Evolutionary conservation across 345 rosid species (phyloP).

Genomic region (Barbarea vulgaris): DNA sequence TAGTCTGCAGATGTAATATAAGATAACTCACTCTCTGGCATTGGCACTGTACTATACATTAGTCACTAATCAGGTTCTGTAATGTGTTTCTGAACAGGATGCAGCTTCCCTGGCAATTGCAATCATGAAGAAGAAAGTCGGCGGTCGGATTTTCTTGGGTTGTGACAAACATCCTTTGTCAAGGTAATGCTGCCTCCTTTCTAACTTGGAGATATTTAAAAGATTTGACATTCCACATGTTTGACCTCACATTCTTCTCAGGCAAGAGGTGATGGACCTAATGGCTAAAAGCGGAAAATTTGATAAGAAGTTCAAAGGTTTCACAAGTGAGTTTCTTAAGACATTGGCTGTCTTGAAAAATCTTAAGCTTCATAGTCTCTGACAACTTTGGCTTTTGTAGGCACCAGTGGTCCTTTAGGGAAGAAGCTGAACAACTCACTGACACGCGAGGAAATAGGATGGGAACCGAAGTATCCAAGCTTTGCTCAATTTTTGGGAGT

Average conservation of each 20-base stretch:
- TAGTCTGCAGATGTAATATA: constrained; percentile 6
- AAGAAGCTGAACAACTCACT: constrained; percentile 79
- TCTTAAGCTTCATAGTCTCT: not conserved
- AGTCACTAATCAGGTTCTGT: constrained; percentile 26
- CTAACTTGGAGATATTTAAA: not conserved
- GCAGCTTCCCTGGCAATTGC: constrained; percentile 87
- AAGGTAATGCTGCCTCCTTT: constrained; percentile 51
- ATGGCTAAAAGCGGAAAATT: constrained; percentile 75
- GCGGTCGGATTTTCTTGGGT: constrained; percentile 77
- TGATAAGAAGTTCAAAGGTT: constrained; percentile 66
- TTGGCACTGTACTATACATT: not conserved
- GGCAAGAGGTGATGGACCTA: constrained; percentile 94
- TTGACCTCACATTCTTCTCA: constrained; percentile 35
- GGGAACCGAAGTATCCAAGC: constrained; percentile 91
- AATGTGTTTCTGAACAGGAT: constrained; percentile 54
- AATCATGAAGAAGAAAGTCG: constrained; percentile 74
- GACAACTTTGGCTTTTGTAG: constrained; percentile 49
- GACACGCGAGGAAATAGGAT: constrained; percentile 74
- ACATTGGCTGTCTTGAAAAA: constrained; percentile 1
- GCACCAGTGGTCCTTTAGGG: constrained; percentile 79
- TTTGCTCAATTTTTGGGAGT: constrained; percentile 78
- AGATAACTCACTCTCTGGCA: not conserved
- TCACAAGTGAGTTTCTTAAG: constrained; percentile 59
- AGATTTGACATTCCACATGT: not conserved
- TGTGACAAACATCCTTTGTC: constrained; percentile 96